Evolutionary conservation across 805 yeast genomes (phyloP).

Genomic region (Candida caryicola): DNA sequence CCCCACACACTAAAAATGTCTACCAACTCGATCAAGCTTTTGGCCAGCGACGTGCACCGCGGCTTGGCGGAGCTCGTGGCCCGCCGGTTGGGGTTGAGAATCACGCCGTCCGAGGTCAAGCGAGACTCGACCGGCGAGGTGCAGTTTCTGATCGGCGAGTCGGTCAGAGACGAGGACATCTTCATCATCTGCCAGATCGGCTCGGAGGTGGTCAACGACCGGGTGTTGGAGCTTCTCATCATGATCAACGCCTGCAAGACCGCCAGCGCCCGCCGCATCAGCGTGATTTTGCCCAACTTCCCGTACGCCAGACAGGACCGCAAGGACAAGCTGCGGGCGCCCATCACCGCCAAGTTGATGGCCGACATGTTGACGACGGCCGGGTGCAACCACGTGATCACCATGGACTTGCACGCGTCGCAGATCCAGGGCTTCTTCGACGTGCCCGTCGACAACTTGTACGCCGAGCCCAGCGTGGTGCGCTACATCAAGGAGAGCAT

Average conservation of each 20-base stretch:
- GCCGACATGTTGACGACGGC: conserved; percentile 81
- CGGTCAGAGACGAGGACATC: conserved; percentile 82
- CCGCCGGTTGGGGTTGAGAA: conserved; percentile 53
- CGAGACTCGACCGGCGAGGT: conserved; percentile 73
- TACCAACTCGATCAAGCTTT: conserved; percentile 64
- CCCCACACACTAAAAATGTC: too few relatives aligned
- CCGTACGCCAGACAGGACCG: conserved; percentile 89
- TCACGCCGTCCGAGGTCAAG: conserved; percentile 62
- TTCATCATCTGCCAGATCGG: conserved; percentile 79
- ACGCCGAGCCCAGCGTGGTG: conserved; percentile 80
- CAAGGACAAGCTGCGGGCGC: conserved; percentile 82
- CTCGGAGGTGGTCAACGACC: conserved; percentile 73
- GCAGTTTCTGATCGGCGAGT: conserved; percentile 73
- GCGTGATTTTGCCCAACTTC: conserved; percentile 79
- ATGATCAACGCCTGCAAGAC: conserved; percentile 82
- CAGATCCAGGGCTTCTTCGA: conserved; percentile 85
- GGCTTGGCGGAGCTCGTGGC: conserved; percentile 71
- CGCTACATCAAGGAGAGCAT: conserved; percentile 66
- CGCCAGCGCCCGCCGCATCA: conserved; percentile 79
- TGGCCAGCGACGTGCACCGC: conserved; percentile 67
- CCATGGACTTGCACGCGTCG: conserved; percentile 87
- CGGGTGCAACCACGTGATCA: conserved; percentile 82
- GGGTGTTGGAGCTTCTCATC: conserved; percentile 68
- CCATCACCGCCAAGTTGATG: conserved; percentile 80
- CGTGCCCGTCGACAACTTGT: conserved; percentile 79